Evolutionary conservation across 805 yeast species (phyloP), one percentile per base, ranked within the genome.

Genomic region (Starmera amethionina): DNA sequence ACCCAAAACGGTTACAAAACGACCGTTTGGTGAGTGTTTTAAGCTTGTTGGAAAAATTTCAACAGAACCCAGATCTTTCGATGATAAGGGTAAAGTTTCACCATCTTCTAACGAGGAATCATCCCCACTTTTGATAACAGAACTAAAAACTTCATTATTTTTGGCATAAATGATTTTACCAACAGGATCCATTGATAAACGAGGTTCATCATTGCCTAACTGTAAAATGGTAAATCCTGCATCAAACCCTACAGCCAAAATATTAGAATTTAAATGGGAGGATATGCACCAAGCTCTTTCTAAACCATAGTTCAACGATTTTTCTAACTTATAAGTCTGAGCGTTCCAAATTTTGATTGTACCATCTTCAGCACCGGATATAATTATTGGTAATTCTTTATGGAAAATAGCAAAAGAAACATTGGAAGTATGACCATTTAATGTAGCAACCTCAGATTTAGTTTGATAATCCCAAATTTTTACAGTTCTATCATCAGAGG

Each of bases 381-480:
- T 74, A 48, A 93, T 89, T 48, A 90, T 67, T 18, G 98, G 98
- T 55, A 93, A 72, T 55, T 90, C 95, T n/a, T 96, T 96, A 62
- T 93, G 99, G 80, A 89, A 93, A 30, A 89, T 77, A 8, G 99
- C 98, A 67, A 88, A 93, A 25, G 96, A 87, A 34, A 93, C 98
- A 60, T 93, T 93, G 35, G 94, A 76, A 50, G 87, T 70, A 59
- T 93, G 99, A 30, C 97, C 98, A 58, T 83, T 94, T 51, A 93
- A 70, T 25, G 95, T 82, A 10, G 97, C 96, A 37, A 93, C 95
- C 58, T 93, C 82, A 7, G 95, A 78, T 67, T 93, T 93, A 34
- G 97, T 87, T 72, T 93, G 99, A 58, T 93, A 93, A 64, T 89
- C 97, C 96, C 96, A 90, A 39, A 89, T 72, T 54, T 84, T 84